These are phyloP conservation scores for Rhododendron griersonianum DNA, from an alignment of 148 eudicot genomes.

Conservation along the genomic window DNA sequence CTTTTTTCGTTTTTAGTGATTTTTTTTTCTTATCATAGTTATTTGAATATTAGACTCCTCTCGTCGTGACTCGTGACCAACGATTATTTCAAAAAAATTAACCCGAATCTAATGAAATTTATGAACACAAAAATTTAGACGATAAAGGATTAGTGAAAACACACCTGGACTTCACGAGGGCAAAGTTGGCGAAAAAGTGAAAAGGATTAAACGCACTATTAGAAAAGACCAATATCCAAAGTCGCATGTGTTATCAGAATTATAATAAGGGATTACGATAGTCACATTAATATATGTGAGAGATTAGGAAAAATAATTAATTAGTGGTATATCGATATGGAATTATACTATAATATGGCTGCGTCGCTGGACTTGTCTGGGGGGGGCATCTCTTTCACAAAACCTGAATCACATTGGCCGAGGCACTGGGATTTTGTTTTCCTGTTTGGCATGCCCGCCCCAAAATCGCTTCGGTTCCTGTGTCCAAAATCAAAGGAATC, in stretches of 20 bases:
- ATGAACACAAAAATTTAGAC: not conserved
- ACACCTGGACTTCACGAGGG: not conserved
- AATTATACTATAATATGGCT: not conserved
- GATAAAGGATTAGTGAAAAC: not conserved
- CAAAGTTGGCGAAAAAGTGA: not conserved
- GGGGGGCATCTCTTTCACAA: constrained; percentile 31
- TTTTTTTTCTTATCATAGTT: no score
- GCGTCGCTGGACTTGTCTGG: constrained; percentile 21
- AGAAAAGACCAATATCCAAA: not conserved
- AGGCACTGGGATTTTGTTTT: constrained; percentile 22
- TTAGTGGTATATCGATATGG: not conserved
- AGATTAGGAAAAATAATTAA: not conserved
- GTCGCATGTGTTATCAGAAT: not conserved
- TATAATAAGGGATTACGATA: not conserved
- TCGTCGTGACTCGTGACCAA: no score
- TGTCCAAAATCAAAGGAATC: constrained; percentile 21
- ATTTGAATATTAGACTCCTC: no score
- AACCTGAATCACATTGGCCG: constrained; percentile 25
- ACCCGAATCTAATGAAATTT: not conserved
- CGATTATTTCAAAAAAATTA: not conserved
- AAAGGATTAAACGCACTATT: not conserved
- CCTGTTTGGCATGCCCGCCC: constrained; percentile 21
- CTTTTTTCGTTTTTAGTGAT: no score
- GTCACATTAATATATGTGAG: not conserved
- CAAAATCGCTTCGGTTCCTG: constrained; percentile 47